These are phyloP conservation scores for Mycena kentingensis DNA, from an alignment of 768 basidiomycete genomes.

Conservation along the genomic window DNA sequence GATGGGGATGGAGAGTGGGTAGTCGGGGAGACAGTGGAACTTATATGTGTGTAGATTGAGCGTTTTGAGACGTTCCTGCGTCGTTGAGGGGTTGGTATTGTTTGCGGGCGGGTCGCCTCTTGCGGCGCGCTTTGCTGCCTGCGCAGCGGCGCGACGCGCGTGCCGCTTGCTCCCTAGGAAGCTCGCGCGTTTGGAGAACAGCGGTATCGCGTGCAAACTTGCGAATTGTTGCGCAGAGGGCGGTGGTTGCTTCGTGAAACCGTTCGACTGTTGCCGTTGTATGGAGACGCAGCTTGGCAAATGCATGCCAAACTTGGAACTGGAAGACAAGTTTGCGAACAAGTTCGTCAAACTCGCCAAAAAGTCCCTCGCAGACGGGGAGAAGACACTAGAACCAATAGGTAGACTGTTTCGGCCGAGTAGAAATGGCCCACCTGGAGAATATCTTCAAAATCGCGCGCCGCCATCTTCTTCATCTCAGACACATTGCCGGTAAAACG, in stretches of 20 bases:
- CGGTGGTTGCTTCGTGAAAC: slow-evolving; percentile 21
- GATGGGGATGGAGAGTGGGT: slow-evolving; percentile 15
- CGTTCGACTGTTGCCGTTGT: slow-evolving; percentile 26
- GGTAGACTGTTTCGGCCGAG: background rate
- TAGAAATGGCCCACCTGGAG: slow-evolving; percentile 22
- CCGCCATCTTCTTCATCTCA: slow-evolving; percentile 25
- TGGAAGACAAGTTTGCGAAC: slow-evolving; percentile 30
- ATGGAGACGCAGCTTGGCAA: slow-evolving; percentile 37
- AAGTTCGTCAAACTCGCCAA: slow-evolving; percentile 16
- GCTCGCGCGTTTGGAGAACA: slow-evolving; percentile 28
- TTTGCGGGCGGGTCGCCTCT: background rate
- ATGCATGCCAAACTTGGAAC: slow-evolving; percentile 33
- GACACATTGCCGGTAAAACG: slow-evolving; percentile 25
- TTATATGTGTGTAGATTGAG: slow-evolving; percentile 25
- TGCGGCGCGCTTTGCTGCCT: slow-evolving; percentile 4
- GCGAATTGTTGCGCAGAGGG: slow-evolving; percentile 27
- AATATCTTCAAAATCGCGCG: slow-evolving; percentile 31
- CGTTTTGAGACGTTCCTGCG: background rate
- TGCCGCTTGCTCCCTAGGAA: slow-evolving; percentile 29
- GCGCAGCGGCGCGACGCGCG: slow-evolving; percentile 2
- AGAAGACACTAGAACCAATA: slow-evolving; percentile 25
- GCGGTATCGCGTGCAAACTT: slow-evolving; percentile 25
- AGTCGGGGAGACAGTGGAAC: slow-evolving; percentile 30
- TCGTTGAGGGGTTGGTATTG: background rate
- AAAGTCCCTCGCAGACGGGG: slow-evolving; percentile 32